Percentiles rank a stretch among this genome's conserved stretches.
Evolutionary conservation across 139 green algal genomes (phyloP).

Genomic region (Chlorella sp.): DNA sequence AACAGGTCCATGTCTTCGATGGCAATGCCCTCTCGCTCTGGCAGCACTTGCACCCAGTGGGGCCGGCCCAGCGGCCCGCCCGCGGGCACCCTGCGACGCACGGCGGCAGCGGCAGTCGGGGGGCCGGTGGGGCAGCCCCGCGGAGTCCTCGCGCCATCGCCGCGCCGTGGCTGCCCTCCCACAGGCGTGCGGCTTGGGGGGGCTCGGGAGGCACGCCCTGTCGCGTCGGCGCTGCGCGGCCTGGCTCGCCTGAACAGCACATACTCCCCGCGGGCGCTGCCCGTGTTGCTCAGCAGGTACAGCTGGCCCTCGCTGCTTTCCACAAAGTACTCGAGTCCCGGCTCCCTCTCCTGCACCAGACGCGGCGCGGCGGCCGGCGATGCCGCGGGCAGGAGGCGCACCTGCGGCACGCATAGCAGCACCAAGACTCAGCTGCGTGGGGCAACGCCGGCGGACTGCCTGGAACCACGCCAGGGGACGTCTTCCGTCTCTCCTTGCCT

Average conservation of each 20-base stretch:
- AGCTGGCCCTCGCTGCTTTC: constrained; percentile 49
- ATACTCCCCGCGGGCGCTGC: constrained; percentile 23
- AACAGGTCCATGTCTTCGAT: constrained; percentile 74
- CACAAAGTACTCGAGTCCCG: constrained; percentile 81
- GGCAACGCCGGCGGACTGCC: too few species aligned
- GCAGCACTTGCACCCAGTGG: constrained; percentile 49
- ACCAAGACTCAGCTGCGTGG: too few species aligned
- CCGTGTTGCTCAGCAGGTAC: constrained; percentile 38
- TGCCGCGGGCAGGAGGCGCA: constrained; percentile 52
- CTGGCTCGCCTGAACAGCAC: constrained; percentile 22
- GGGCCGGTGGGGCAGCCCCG: not conserved
- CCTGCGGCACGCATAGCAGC: constrained; percentile 41
- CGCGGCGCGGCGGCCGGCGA: not conserved
- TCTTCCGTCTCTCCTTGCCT: too few species aligned
- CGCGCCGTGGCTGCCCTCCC: not conserved
- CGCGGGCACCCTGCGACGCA: constrained; percentile 6
- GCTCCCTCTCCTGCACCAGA: constrained; percentile 43
- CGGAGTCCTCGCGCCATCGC: too few species aligned
- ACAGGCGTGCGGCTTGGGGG: not conserved
- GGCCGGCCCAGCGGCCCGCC: not conserved
- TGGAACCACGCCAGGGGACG: too few species aligned
- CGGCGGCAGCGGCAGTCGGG: not conserved
- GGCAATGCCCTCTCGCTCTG: constrained; percentile 5
- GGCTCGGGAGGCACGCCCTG: not conserved
- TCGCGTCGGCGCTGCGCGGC: not conserved